These are phyloP conservation scores for Paxillus involutus DNA, from an alignment of 768 basidiomycete genomes.

Conservation along the genomic window DNA sequence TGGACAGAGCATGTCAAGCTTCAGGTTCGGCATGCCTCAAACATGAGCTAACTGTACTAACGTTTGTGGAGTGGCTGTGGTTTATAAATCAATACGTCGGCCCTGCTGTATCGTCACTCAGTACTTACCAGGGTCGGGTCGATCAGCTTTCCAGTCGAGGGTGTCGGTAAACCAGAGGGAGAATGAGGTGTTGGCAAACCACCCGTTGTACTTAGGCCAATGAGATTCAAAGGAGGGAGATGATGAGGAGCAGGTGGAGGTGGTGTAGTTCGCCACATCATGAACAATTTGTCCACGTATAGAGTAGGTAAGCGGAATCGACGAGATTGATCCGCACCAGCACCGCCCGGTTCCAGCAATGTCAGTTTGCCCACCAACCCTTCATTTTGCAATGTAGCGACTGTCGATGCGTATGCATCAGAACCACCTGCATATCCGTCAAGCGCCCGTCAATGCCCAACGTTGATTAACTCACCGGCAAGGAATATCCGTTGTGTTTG, in stretches of 20 bases:
- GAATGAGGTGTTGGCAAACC: slow-evolving; percentile 71
- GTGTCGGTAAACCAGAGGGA: slow-evolving; percentile 38
- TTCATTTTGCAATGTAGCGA: slow-evolving; percentile 57
- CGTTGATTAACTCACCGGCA: slow-evolving; percentile 46
- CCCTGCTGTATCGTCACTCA: not conserved
- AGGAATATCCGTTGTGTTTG: slow-evolving; percentile 76
- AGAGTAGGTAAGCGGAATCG: slow-evolving; percentile 54
- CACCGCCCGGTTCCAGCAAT: slow-evolving; percentile 50
- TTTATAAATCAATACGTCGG: slow-evolving; percentile 8
- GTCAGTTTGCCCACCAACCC: slow-evolving; percentile 67
- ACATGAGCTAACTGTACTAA: slow-evolving; percentile 35
- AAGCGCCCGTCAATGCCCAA: not conserved
- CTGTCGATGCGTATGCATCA: slow-evolving; percentile 55
- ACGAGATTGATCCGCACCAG: slow-evolving; percentile 42
- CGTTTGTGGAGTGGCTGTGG: slow-evolving; percentile 75
- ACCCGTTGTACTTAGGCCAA: slow-evolving; percentile 45
- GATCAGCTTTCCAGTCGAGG: slow-evolving; percentile 37
- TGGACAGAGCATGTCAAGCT: slow-evolving; percentile 4
- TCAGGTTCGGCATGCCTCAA: not conserved
- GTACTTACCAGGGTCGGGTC: slow-evolving; percentile 63
- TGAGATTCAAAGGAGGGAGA: slow-evolving; percentile 48
- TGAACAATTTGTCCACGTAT: slow-evolving; percentile 51
- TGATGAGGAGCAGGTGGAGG: slow-evolving; percentile 32
- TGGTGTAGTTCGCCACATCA: slow-evolving; percentile 28
- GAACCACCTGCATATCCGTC: slow-evolving; percentile 47